Evolutionary conservation across 2,329 filamentous ascomycete species (phyloP), one percentile per base, ranked within the genome.

Genomic region (Alternaria sp.): DNA sequence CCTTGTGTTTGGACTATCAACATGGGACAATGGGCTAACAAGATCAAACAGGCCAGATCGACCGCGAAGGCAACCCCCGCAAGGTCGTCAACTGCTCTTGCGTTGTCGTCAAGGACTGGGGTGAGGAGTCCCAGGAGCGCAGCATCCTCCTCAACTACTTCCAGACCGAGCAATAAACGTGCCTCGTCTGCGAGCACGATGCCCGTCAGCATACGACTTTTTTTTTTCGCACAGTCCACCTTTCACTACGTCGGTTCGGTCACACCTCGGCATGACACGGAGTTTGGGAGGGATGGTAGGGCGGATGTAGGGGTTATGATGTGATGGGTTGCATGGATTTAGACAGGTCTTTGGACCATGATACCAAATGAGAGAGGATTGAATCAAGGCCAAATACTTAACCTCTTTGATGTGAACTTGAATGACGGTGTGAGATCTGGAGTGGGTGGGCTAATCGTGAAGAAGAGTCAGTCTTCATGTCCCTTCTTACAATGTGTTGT

Each of bases 1-100:
- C 58, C 31, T 51, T 51, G n/a, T 40, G 24, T 17, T 17, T 60
- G 44, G 48, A 33, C 9, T 51, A 6, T 26, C 4, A 33, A 21
- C 6, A 7, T 13, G n/a, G 21, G 5, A 26, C 17, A 39, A 28
- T 5, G 24, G 24, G 34, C 67, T 65, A 67, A 67, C 48, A 29
- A 23, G 41, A 3, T 45, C 23, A 1, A 51, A 67, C 62, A 97
- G 94, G 94, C 85, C 93, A 97, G 76, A 89, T 99, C 78, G 95
- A 99, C 86, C 94, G 95, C 80, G 95, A 99, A 85, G 95, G 95
- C 77, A 99, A 99, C 84, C 93, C 95, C 78, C 92, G 95, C 84
- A 99, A 99, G 90, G 94, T 99, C 74, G 95, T 99, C 86, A 99
- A 99, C 91, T 99, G 95, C 93, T 98, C 94, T 80, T 98, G 95